These are phyloP conservation scores for Gryganskiella cystojenkinii DNA, from an alignment of 192 early-diverging fungal species.

Conservation along the genomic window DNA sequence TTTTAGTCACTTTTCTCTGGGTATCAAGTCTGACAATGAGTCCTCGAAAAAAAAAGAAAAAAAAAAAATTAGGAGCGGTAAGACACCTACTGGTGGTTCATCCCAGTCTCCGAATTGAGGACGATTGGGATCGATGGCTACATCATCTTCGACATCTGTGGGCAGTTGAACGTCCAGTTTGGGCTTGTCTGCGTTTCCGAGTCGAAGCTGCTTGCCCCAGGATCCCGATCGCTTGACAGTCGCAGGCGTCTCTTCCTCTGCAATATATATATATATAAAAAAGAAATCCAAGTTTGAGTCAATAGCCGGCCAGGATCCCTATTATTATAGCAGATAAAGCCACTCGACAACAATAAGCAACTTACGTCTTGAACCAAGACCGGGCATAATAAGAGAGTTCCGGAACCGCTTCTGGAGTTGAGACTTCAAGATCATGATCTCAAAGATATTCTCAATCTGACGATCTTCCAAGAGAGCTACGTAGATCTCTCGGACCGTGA, in stretches of 20 bases:
- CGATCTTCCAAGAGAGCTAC: conserved; percentile 60
- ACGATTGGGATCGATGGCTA: conserved; percentile 38
- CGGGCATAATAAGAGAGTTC: conserved; percentile 52
- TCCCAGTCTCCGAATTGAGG: conserved; percentile 54
- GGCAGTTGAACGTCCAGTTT: conserved; percentile 41
- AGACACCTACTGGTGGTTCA: conserved; percentile 29
- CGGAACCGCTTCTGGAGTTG: conserved; percentile 59
- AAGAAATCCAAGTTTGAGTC: too few relatives aligned
- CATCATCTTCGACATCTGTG: conserved; percentile 40
- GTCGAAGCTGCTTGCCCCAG: conserved; percentile 50
- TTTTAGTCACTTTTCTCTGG: too few relatives aligned
- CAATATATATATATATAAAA: conserved; percentile 5
- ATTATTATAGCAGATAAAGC: too few relatives aligned
- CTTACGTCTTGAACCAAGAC: conserved; percentile 39
- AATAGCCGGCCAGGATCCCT: too few relatives aligned
- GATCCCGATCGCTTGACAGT: conserved; percentile 52
- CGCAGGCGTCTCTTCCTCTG: conserved; percentile 37
- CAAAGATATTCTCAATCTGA: conserved; percentile 61
- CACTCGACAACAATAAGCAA: too few relatives aligned
- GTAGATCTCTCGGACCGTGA: conserved; percentile 65
- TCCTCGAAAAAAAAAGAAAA: too few relatives aligned
- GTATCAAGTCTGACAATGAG: too few relatives aligned
- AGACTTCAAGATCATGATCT: conserved; percentile 59
- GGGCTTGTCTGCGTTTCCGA: conserved; percentile 49
- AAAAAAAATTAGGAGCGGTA: not conserved